phyloP scores from a whole-genome alignment of 805 yeast species.

The Komagataella pastoris region DNA sequence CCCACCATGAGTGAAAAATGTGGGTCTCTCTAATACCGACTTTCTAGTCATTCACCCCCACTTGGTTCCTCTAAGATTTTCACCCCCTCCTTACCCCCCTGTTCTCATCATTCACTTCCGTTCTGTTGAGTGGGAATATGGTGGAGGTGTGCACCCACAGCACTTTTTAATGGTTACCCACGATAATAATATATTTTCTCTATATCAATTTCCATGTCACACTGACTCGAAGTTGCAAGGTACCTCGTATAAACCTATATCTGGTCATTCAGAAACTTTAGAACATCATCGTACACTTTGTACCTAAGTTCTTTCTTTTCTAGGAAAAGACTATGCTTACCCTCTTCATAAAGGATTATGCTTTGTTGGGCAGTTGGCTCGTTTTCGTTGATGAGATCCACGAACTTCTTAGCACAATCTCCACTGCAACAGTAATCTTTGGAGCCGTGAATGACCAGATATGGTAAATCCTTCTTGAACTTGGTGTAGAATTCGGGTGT shows the following conservation, averaged over 20 bases:
- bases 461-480: constrained; percentile 26
- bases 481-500: constrained; percentile 21
- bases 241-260: not conserved
- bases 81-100: no score
- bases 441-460: constrained; percentile 49
- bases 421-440: constrained; percentile 49
- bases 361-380: not conserved
- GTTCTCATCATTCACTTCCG: no score
- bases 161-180: no score
- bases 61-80: not conserved
- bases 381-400: constrained; percentile 10
- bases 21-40: no score
- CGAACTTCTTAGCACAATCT: constrained; percentile 30
- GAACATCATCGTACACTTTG: constrained; percentile 20
- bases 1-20: not conserved
- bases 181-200: not conserved
- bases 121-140: no score
- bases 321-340: constrained; percentile 29
- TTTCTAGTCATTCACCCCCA: not conserved
- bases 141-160: no score
- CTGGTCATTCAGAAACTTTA: constrained; percentile 22
- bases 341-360: constrained; percentile 12
- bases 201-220: not conserved
- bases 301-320: constrained; percentile 30
- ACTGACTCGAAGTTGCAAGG: not conserved